phyloP scores from a whole-genome alignment of 495 filamentous ascomycete genomes.

The Peziza echinospora region DNA sequence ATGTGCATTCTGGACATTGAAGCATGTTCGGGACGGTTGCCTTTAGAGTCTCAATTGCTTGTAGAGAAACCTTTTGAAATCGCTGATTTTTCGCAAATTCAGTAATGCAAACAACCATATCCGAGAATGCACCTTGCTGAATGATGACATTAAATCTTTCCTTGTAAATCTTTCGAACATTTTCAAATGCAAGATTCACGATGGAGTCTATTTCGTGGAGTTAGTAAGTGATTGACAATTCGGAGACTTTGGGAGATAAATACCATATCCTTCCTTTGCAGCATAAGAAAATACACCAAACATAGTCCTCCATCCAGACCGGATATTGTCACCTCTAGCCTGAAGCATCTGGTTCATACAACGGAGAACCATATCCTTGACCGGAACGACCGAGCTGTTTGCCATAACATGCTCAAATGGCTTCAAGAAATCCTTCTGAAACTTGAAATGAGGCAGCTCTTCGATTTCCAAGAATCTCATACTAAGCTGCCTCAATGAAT shows the following conservation, averaged over 20 bases:
- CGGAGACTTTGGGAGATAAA: no score
- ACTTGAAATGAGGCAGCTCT: constrained; percentile 94
- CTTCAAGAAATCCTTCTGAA: constrained; percentile 97
- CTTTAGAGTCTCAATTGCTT: constrained; percentile 87
- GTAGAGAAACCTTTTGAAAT: constrained; percentile 93
- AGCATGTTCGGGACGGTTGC: constrained; percentile 84
- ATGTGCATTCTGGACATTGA: constrained; percentile 81
- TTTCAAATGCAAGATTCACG: constrained; percentile 89
- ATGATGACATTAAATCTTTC: constrained; percentile 92
- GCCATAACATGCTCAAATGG: constrained; percentile 94
- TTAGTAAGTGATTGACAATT: constrained; percentile 1
- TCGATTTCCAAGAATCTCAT: constrained; percentile 99
- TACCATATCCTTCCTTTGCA: constrained; percentile 69
- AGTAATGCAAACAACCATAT: constrained; percentile 85
- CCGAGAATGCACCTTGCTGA: constrained; percentile 86
- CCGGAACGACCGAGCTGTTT: constrained; percentile 67
- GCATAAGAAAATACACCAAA: constrained; percentile 97
- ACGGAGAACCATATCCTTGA: constrained; percentile 96
- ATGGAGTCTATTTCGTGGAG: constrained; percentile 52
- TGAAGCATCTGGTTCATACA: constrained; percentile 99
- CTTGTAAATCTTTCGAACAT: constrained; percentile 93
- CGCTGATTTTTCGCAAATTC: constrained; percentile 95
- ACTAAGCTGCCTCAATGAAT: constrained; percentile 81
- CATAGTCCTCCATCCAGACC: constrained; percentile 97
- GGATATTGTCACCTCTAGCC: constrained; percentile 82